Evolutionary conservation across 2,329 filamentous ascomycete genomes (phyloP).

Genomic region (Exophiala spinifera): DNA sequence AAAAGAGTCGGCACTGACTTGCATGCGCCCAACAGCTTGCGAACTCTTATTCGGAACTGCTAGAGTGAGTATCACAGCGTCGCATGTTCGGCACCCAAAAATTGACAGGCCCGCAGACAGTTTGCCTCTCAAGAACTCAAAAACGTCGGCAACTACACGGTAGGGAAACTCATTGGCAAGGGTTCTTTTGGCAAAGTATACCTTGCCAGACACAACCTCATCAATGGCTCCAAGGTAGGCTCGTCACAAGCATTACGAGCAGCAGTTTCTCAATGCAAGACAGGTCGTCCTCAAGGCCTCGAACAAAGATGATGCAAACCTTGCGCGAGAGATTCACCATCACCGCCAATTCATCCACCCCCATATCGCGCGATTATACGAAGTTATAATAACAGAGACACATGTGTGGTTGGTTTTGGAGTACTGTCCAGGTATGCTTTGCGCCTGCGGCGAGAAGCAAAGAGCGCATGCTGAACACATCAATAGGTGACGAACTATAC

Average conservation of each 20-base stretch:
- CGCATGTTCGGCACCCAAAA: conserved; percentile 8
- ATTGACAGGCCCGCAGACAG: conserved; percentile 59
- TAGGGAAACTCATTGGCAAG: conserved; percentile 91
- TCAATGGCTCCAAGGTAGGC: conserved; percentile 90
- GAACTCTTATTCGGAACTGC: conserved; percentile 91
- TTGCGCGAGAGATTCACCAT: conserved; percentile 96
- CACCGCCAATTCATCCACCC: conserved; percentile 97
- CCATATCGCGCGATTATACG: conserved; percentile 93
- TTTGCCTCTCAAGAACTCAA: conserved; percentile 89
- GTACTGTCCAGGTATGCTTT: conserved; percentile 76
- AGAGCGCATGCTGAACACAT: conserved; percentile 31
- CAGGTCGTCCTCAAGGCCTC: conserved; percentile 98
- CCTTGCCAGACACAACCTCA: conserved; percentile 91
- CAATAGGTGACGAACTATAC: conserved; percentile 86
- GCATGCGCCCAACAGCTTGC: conserved; percentile 65
- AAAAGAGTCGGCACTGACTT: conserved; percentile 16
- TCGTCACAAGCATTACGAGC: neutral
- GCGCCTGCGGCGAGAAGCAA: conserved; percentile 15
- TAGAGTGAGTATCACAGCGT: conserved; percentile 65
- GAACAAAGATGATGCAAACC: conserved; percentile 90
- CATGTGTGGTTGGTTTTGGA: conserved; percentile 96
- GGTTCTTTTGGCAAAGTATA: conserved; percentile 99
- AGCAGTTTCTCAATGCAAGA: conserved; percentile 14
- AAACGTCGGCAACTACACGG: conserved; percentile 89
- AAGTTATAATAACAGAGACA: conserved; percentile 94